A percentile compares a stretch with the other conserved stretches of the same genome.
Conservation (phyloP, 257 asterid genomes). For the Salvia miltiorrhiza region DNA sequence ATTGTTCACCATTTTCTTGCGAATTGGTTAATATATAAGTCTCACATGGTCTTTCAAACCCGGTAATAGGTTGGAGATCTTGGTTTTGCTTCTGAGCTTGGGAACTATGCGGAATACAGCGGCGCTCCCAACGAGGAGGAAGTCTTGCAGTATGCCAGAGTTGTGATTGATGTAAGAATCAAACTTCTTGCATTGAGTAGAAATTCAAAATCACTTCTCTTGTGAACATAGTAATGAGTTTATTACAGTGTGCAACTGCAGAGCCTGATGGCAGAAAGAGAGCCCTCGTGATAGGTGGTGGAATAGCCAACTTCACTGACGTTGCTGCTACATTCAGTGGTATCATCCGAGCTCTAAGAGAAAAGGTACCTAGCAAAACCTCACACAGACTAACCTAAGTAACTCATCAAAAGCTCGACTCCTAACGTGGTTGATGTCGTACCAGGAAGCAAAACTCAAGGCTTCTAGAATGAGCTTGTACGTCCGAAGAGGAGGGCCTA, state of each 20-base stretch:
- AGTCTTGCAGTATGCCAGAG: conserved; percentile 94
- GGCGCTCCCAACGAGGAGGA: conserved; percentile 98
- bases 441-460: conserved; percentile 90
- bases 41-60: not conserved
- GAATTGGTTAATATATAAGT: not conserved
- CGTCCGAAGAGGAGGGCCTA: conserved; percentile 96
- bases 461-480: conserved; percentile 79
- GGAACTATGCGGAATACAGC: conserved; percentile 93
- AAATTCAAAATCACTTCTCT: not conserved
- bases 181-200: not conserved
- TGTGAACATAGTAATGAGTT: not conserved
- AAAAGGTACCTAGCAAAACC: conserved; percentile 56
- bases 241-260: conserved; percentile 85
- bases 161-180: conserved; percentile 79
- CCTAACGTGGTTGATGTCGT: not conserved
- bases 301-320: conserved; percentile 94
- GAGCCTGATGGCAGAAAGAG: conserved; percentile 83
- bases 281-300: conserved; percentile 95
- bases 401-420: not conserved
- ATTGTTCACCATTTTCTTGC: not conserved
- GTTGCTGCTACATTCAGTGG: conserved; percentile 94
- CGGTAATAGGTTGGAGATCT: conserved; percentile 81
- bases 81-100: conserved; percentile 91
- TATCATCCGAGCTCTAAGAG: conserved; percentile 83
- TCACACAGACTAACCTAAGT: not conserved